Base-by-base conservation (phyloP, 345 rosid species). In the Salix arbutifolia region DNA sequence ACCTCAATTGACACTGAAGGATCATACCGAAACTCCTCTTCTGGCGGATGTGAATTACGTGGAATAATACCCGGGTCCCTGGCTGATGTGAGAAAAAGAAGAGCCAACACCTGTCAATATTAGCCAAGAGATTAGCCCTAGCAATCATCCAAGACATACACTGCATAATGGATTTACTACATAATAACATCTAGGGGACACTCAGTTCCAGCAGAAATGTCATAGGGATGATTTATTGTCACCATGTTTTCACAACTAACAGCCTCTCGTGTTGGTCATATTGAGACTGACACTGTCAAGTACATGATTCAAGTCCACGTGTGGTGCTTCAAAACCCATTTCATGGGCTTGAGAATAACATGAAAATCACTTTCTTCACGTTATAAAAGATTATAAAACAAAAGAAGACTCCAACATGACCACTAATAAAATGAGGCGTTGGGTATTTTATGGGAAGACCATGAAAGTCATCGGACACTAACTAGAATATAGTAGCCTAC, bases 41-140 rank as follows among this genome's bases (percentile, higher is more conserved):
- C 98, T 17, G 98, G 99, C n/a, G 99, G 99, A 81, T 96, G 97
- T 44, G 74, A 79, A 86, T 90, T 93, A 31, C 98, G 90, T 3
- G 99, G 99, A 76, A 92, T 83, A 67, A 93, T 91, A 80, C 99
- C 99, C 38, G 99, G 99, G 78, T 96, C 99, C 74, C 95, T 87
- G 19, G 97, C 92, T 58, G 99, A 93, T 67, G 98, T 93, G 69
- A 92, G 86, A 85, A 84, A 93, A 75, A 96, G 92, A 84, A 96
- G 95, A 76, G 83, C 74, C 90, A 96, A 77, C 66, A 92, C 92
- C 99, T 96, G 86, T 73, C 71, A 86, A 84, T 84, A 83, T 69
- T 76, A 87, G 79, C 60, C 28, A 25, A 17, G 50, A 46, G 68
- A 77, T 78, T 28, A 66, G 40, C 14, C 21, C 33, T 13, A 33